phyloP scores from a whole-genome alignment of 1,139 yeast species.

The Pichia sp. region DNA sequence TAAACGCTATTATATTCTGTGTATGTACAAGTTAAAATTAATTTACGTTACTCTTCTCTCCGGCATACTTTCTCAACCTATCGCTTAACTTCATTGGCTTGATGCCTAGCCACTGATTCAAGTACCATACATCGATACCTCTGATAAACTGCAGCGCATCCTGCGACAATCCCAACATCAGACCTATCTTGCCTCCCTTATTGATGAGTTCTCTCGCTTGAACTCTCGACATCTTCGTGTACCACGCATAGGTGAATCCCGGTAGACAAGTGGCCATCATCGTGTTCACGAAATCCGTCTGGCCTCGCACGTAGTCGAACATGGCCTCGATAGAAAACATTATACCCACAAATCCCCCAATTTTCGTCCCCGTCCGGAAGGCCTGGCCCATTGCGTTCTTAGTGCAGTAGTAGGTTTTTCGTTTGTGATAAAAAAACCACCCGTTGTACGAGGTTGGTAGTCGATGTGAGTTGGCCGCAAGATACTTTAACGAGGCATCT shows the following conservation, averaged over 20 bases:
- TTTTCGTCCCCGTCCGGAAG: slow-evolving; percentile 41
- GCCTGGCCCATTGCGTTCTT: slow-evolving; percentile 50
- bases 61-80: slow-evolving; percentile 18
- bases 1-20: not conserved
- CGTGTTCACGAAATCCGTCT: slow-evolving; percentile 61
- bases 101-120: slow-evolving; percentile 33
- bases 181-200: slow-evolving; percentile 57
- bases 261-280: slow-evolving; percentile 49
- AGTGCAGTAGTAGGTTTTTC: slow-evolving; percentile 74
- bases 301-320: slow-evolving; percentile 53
- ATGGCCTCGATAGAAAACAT: slow-evolving; percentile 61
- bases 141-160: slow-evolving; percentile 56
- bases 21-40: not conserved
- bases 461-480: slow-evolving; percentile 81
- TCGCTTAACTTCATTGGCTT: slow-evolving; percentile 27
- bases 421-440: slow-evolving; percentile 86
- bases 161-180: slow-evolving; percentile 58
- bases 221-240: slow-evolving; percentile 41
- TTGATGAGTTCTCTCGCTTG: slow-evolving; percentile 48
- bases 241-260: slow-evolving; percentile 51
- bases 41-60: not conserved
- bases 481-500: slow-evolving; percentile 53
- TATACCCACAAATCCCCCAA: slow-evolving; percentile 44
- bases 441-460: slow-evolving; percentile 77
- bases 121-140: slow-evolving; percentile 66